Percentiles rank a stretch among this genome's conserved stretches.
Conservation (phyloP, 306 rosid genomes). For the Elaeagnus macrophylla region DNA sequence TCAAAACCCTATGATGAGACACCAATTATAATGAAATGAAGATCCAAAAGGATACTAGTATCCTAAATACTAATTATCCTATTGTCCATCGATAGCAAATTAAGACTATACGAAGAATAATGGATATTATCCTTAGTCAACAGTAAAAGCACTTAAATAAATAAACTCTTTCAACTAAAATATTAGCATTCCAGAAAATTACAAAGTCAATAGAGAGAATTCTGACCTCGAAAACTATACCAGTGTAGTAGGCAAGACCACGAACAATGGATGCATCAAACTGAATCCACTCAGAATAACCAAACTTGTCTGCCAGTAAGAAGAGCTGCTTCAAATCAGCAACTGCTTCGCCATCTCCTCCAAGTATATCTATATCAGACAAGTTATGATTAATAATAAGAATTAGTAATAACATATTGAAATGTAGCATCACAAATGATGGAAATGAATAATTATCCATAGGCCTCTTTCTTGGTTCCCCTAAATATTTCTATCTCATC, state of each 20-base stretch:
- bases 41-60: no score
- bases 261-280: conserved; percentile 94
- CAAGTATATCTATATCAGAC: conserved; percentile 55
- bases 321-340: conserved; percentile 77
- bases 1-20: conserved; percentile 66
- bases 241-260: conserved; percentile 96
- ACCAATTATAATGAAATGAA: no score
- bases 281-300: conserved; percentile 89
- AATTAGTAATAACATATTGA: not conserved
- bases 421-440: no score
- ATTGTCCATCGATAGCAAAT: no score
- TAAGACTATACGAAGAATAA: no score
- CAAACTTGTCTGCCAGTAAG: conserved; percentile 82
- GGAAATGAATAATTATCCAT: no score
- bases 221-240: conserved; percentile 89
- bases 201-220: conserved; percentile 9
- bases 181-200: conserved; percentile 9
- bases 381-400: conserved; percentile 8
- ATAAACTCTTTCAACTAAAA: not conserved
- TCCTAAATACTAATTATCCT: no score
- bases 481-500: no score
- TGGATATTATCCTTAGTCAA: no score
- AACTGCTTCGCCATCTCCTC: conserved; percentile 69
- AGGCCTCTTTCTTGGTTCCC: no score
- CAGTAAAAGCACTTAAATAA: not conserved